These are phyloP conservation scores for Perkinsus marinus DNA, from an alignment of 169 alveolate species.

Conservation along the genomic window DNA sequence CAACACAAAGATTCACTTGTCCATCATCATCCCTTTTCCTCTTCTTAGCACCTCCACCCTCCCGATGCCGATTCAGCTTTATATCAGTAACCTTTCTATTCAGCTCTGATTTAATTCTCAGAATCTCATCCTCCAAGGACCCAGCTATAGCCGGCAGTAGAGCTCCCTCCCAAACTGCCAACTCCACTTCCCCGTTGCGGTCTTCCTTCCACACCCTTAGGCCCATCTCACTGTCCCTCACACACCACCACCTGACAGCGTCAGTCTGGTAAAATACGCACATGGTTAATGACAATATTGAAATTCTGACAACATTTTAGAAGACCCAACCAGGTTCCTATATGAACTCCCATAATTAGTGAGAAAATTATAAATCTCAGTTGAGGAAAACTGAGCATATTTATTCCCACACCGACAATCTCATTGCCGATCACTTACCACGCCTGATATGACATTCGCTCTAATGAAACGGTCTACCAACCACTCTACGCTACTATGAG, in stretches of 20 bases:
- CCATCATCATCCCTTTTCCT: neutral
- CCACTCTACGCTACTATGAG: too few species aligned
- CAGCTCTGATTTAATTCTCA: neutral
- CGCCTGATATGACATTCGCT: too few species aligned
- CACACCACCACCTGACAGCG: neutral
- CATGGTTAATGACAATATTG: too few species aligned
- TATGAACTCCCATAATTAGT: too few species aligned
- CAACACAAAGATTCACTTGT: neutral
- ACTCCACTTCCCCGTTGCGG: neutral
- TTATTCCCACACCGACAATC: too few species aligned
- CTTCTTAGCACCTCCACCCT: neutral
- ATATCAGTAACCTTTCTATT: neutral
- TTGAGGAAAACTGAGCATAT: too few species aligned
- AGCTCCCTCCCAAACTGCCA: neutral
- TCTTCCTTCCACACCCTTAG: neutral
- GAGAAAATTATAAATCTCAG: too few species aligned
- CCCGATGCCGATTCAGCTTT: neutral
- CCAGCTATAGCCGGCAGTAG: neutral
- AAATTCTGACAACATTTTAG: too few species aligned
- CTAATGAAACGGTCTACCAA: too few species aligned
- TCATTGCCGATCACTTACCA: too few species aligned
- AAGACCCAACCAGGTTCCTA: too few species aligned
- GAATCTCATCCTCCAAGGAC: neutral
- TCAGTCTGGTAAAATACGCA: too few species aligned
- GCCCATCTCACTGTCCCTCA: neutral